Evolutionary conservation across 257 asterid species (phyloP).

Genomic region (Solanum clarkiae): DNA sequence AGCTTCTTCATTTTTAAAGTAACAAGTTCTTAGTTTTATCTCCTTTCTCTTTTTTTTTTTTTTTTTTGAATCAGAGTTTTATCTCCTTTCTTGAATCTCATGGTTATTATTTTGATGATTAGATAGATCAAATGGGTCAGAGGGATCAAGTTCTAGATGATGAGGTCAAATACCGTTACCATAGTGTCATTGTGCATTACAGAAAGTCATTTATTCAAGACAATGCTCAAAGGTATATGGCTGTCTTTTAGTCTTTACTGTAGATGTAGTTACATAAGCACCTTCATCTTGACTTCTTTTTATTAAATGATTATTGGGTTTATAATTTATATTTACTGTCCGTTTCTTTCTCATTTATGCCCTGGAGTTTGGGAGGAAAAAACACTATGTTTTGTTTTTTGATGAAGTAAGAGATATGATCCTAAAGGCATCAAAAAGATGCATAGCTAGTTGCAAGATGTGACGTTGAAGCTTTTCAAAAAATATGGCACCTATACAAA

Average conservation of each 20-base stretch:
- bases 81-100: background rate
- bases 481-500: background rate
- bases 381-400: background rate
- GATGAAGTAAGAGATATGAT: background rate
- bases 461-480: background rate
- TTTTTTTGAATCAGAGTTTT: background rate
- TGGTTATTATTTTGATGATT: conserved; percentile 6
- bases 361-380: background rate
- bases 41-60: background rate
- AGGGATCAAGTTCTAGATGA: conserved; percentile 76
- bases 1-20: background rate
- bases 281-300: background rate
- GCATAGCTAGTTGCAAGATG: background rate
- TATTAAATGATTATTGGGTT: background rate
- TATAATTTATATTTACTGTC: background rate
- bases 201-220: conserved; percentile 94
- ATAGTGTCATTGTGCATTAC: conserved; percentile 83
- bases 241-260: background rate
- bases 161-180: conserved; percentile 85
- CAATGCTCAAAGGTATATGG: conserved; percentile 86
- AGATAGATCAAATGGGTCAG: conserved; percentile 88
- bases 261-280: background rate
- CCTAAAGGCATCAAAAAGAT: background rate
- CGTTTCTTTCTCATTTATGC: background rate
- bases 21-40: background rate